Conservation (phyloP, 2,329 filamentous ascomycete genomes). For the Alternaria triticina region DNA sequence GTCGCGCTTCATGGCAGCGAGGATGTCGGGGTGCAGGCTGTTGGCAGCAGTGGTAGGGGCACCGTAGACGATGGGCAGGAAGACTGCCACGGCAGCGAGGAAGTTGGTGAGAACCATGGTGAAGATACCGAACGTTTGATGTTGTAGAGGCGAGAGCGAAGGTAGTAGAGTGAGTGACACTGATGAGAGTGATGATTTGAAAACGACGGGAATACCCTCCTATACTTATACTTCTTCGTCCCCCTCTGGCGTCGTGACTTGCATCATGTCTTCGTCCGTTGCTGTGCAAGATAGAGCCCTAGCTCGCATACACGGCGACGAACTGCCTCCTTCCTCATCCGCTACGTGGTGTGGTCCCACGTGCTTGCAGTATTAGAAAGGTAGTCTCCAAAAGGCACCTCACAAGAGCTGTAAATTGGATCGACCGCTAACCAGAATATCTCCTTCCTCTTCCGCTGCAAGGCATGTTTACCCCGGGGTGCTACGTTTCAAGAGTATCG, state of each 20-base stretch:
- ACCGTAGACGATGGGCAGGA: slow-evolving; percentile 52
- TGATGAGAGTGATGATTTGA: slow-evolving; percentile 10
- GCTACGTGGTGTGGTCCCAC: slow-evolving; percentile 8
- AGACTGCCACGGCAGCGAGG: slow-evolving; percentile 48
- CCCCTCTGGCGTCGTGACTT: slow-evolving; percentile 4
- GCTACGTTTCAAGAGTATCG: slow-evolving; percentile 14
- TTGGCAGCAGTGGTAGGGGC: slow-evolving; percentile 46
- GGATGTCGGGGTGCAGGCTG: slow-evolving; percentile 50
- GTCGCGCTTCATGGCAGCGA: slow-evolving; percentile 55
- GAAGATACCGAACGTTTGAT: slow-evolving; percentile 26
- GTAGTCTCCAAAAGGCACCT: slow-evolving; percentile 17
- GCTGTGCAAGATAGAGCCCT: slow-evolving; percentile 4
- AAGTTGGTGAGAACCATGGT: slow-evolving; percentile 50
- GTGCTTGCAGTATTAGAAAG: slow-evolving; percentile 14
- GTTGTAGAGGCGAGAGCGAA: slow-evolving; percentile 33
- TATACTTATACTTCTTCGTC: slow-evolving; percentile 26
- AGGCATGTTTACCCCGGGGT: background rate
- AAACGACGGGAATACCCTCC: slow-evolving; percentile 3
- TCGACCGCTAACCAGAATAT: slow-evolving; percentile 3
- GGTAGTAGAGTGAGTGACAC: slow-evolving; percentile 24
- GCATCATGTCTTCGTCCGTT: background rate
- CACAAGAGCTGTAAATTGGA: slow-evolving; percentile 12
- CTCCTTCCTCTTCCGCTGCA: slow-evolving; percentile 27
- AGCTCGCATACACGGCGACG: slow-evolving; percentile 7
- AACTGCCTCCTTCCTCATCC: slow-evolving; percentile 26